Base-by-base conservation (phyloP, 2,329 filamentous ascomycete genomes). In the Talaromyces sp. region DNA sequence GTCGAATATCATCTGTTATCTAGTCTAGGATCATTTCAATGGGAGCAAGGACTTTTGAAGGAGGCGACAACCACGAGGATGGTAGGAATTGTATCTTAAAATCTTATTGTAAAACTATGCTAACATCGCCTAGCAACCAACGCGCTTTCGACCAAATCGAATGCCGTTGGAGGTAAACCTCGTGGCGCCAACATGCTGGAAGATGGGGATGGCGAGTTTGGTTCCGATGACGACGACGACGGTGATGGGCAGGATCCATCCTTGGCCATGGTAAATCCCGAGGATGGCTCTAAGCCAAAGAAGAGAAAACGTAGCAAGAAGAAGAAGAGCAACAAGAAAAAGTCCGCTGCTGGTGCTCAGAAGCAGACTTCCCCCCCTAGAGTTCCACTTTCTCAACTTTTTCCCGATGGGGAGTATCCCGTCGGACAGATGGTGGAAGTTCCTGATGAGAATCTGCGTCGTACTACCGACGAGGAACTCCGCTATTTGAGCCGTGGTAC, bases 401-500 rank as follows among this genome's bases (percentile, higher is more conserved):
- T 84, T 70, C 78, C 77, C 2, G 70, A 76, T 43, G 74, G 74
- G 54, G 72, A 73, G 39, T 85, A 82, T 66, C 81, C 82, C 0
- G 69, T 75, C 19, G 83, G 82, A 10, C 81, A 85, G 69, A 71
- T 82, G 49, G 78, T 84, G 73, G 66, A 60, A 58, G 35, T 58
- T 24, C 68, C 73, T 54, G 74, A 78, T 64, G 79, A 82, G 11
- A 83, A 83, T 65, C 76, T 75, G 5, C 75, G 74, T 57, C 81
- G 81, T 33, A 83, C 79, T 3, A 83, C 82, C 2, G 76, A 71
- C 65, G 81, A 83, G 68, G 83, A 85, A 73, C 70, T 77, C 60
- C 77, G 82, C 37, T 76, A 82, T 66, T 67, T 80, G 22, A 69
- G 73, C 13, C 73, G 73, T n/a, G 45, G 74, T 14, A 75, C 80